phyloP scores from a whole-genome alignment of 108 stramenopile genomes.

The Pseudonitzschia multiseries region DNA sequence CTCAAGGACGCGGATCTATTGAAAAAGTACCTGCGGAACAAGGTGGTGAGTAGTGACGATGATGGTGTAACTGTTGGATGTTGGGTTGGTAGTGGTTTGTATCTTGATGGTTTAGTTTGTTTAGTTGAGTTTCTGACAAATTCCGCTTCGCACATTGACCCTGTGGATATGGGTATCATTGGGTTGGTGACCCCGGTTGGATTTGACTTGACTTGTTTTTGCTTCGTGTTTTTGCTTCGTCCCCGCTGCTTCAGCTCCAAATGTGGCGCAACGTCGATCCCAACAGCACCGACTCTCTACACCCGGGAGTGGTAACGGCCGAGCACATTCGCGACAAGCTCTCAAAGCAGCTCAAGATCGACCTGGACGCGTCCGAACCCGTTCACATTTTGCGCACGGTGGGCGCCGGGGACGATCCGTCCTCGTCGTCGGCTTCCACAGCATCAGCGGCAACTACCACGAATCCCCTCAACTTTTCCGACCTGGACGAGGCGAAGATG shows the following conservation, averaged over 20 bases:
- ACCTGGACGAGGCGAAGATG: slow-evolving; percentile 38
- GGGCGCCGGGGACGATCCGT: background rate
- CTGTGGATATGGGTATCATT: background rate
- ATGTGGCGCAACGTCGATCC: slow-evolving; percentile 77
- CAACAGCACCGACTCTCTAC: slow-evolving; percentile 49
- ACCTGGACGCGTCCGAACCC: slow-evolving; percentile 74
- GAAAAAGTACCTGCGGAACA: slow-evolving; percentile 74
- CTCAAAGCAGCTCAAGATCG: slow-evolving; percentile 82
- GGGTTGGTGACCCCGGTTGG: background rate
- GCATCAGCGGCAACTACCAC: background rate
- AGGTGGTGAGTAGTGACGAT: slow-evolving; percentile 48
- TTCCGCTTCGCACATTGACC: background rate
- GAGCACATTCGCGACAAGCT: slow-evolving; percentile 66
- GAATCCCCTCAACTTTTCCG: slow-evolving; percentile 41
- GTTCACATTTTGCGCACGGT: slow-evolving; percentile 43
- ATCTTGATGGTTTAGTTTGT: background rate
- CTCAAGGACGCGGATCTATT: slow-evolving; percentile 74
- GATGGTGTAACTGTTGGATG: background rate
- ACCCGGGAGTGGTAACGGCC: slow-evolving; percentile 72
- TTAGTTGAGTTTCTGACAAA: background rate
- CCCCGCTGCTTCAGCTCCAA: slow-evolving; percentile 37
- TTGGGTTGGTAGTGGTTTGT: background rate
- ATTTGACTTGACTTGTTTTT: background rate
- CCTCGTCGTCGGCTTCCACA: background rate
- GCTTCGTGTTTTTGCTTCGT: too few species aligned